Conservation (phyloP, 768 basidiomycete genomes). For the Mycena haematopus region DNA sequence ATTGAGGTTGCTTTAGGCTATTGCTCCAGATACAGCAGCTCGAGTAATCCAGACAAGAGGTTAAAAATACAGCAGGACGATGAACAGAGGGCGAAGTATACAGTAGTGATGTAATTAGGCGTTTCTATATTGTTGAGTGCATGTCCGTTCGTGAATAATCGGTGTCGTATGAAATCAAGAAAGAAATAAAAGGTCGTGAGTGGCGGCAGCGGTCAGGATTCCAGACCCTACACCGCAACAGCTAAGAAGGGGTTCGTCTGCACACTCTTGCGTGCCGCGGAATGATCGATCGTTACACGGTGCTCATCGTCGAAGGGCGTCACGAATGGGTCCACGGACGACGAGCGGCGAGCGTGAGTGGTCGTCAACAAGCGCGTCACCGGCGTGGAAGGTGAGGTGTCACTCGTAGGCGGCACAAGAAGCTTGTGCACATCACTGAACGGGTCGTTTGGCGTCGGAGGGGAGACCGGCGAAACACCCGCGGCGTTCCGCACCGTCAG, state of each 20-base stretch:
- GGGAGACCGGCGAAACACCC: background rate
- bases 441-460: constrained; percentile 15
- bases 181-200: constrained; percentile 5
- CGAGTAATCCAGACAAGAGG: constrained; percentile 29
- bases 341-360: constrained; percentile 49
- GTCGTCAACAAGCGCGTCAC: constrained; percentile 54
- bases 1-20: no score
- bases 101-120: constrained; percentile 21
- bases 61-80: constrained; percentile 24
- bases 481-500: constrained; percentile 13
- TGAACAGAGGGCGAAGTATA: constrained; percentile 23
- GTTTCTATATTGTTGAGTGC: constrained; percentile 15
- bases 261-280: constrained; percentile 50
- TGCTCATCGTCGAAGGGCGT: constrained; percentile 84
- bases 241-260: constrained; percentile 58
- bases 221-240: constrained; percentile 31
- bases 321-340: constrained; percentile 63
- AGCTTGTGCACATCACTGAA: constrained; percentile 32
- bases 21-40: constrained; percentile 22
- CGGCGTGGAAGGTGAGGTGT: constrained; percentile 39
- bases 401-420: constrained; percentile 30
- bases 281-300: constrained; percentile 35
- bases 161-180: constrained; percentile 1
- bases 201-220: constrained; percentile 3
- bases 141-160: constrained; percentile 22